A percentile compares a stretch with the other conserved stretches of the same genome.
These are phyloP conservation scores for Coleophoma eucalyptorum DNA, from an alignment of 2,329 filamentous ascomycete species.

Conservation along the genomic window DNA sequence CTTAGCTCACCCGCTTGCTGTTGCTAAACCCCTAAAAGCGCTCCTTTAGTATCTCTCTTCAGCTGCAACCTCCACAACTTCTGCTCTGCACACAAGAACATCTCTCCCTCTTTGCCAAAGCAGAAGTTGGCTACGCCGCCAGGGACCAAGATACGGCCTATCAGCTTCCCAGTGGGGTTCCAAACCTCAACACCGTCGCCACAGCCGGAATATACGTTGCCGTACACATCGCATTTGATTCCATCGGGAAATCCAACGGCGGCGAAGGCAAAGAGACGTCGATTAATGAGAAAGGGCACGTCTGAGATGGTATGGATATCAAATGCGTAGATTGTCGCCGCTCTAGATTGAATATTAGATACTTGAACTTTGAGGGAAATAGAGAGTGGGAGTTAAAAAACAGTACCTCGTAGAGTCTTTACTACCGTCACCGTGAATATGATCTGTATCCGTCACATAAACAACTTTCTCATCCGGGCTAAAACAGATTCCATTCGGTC, in stretches of 20 bases:
- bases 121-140: constrained; percentile 44
- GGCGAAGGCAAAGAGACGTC: constrained; percentile 47
- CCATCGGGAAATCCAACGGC: constrained; percentile 39
- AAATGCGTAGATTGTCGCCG: constrained; percentile 41
- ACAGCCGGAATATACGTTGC: constrained; percentile 50
- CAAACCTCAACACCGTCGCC: constrained; percentile 47
- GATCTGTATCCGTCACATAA: constrained; percentile 39
- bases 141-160: constrained; percentile 38
- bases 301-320: constrained; percentile 35
- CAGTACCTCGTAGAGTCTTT: constrained; percentile 25
- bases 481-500: constrained; percentile 33
- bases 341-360: constrained; percentile 5
- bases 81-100: constrained; percentile 44
- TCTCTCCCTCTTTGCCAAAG: constrained; percentile 37
- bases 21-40: constrained; percentile 13
- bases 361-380: no score
- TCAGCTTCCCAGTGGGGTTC: constrained; percentile 36
- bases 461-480: constrained; percentile 31
- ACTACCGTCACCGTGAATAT: constrained; percentile 24
- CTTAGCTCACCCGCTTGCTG: no score
- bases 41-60: constrained; percentile 21
- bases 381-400: no score
- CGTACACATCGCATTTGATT: constrained; percentile 48
- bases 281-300: constrained; percentile 41
- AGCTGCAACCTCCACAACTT: constrained; percentile 39